Evolutionary conservation across 164 flowering plant species (phyloP).

Genomic region (Chloranthus sessilifolius): DNA sequence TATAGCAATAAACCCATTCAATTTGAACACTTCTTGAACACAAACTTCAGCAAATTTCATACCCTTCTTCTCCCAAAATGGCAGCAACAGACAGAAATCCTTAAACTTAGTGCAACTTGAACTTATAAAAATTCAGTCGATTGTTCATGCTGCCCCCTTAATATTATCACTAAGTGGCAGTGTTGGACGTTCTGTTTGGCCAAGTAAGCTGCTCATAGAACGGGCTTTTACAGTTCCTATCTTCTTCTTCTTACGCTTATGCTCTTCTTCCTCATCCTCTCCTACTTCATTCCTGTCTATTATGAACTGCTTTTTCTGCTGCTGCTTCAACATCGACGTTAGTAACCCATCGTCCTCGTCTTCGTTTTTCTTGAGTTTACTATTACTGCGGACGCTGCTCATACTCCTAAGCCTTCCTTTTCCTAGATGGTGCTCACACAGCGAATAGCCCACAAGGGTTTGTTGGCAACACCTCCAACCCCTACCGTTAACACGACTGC

Average conservation of each 20-base stretch:
- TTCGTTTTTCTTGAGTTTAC: neutral
- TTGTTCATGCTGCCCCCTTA: too few species aligned
- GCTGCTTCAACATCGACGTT: neutral
- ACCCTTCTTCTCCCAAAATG: too few species aligned
- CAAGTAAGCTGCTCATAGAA: constrained; percentile 64
- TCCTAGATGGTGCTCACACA: constrained; percentile 85
- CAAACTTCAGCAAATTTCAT: too few species aligned
- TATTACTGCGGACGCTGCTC: constrained; percentile 25
- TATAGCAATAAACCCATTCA: too few species aligned
- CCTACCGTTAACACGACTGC: constrained; percentile 80
- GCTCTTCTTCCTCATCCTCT: too few species aligned
- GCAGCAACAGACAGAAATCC: too few species aligned
- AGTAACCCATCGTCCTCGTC: neutral
- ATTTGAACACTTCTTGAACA: too few species aligned
- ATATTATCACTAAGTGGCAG: too few species aligned
- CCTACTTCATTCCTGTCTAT: neutral
- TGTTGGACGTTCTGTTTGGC: constrained; percentile 23
- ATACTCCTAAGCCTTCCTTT: constrained; percentile 66
- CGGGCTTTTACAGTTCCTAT: constrained; percentile 76
- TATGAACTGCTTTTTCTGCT: constrained; percentile 15
- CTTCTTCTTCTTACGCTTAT: constrained; percentile 47
- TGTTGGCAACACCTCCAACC: constrained; percentile 89
- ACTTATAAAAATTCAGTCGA: too few species aligned
- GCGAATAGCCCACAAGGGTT: constrained; percentile 75
- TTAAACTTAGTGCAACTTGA: too few species aligned